Base-by-base conservation (phyloP, 2,329 filamentous ascomycete genomes). In the Fusarium globosum region DNA sequence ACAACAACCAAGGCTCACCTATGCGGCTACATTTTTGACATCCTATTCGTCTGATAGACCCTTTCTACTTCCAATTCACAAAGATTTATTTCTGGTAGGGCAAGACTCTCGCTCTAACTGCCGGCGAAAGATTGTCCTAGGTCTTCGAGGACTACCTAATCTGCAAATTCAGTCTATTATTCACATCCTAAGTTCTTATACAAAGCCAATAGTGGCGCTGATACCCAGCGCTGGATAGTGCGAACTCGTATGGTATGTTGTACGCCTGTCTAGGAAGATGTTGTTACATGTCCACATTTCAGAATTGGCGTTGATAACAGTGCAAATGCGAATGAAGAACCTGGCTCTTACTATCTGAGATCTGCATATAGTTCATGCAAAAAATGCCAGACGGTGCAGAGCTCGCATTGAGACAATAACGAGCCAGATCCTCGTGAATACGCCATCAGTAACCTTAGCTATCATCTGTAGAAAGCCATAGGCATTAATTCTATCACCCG, bases 291-390 rank as follows among this genome's bases (percentile, higher is more conserved):
- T 20, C 23, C 16, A 43, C 16, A 21, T 13, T 13, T 26, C 12
- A 3, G 13, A 26, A 46, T 20, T 8, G 12, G 11, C 13, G 5
- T 14, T 26, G 23, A 28, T 1, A 4, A 28, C 8, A 28, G 43
- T 18, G 23, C 16, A 13, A 12, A 46, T 10, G 43, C 13, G 18
- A 28, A 18, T 8, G 14, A 28, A 20, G 18, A 18, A 3, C 13
- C 20, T 28, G 12, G 7, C 12, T 28, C 7, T 20, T 28, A 14
- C 13, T 8, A n/a, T n/a, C 13, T n/a, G 7, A 41, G 14, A 21
- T n/a, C 0, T 3, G 21, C 21, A 1, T 41, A 6, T 26, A 1
- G 7, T 20, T 14, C 2, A 4, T 20, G 26, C 0, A 20, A 11
- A 26, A 18, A 26, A 45, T 20, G 2, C 2, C 20, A 45, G 23